Percentiles rank a stretch among this genome's conserved stretches.
These are phyloP conservation scores for Myxozyma neotropica DNA, from an alignment of 805 yeast species.

Conservation along the genomic window DNA sequence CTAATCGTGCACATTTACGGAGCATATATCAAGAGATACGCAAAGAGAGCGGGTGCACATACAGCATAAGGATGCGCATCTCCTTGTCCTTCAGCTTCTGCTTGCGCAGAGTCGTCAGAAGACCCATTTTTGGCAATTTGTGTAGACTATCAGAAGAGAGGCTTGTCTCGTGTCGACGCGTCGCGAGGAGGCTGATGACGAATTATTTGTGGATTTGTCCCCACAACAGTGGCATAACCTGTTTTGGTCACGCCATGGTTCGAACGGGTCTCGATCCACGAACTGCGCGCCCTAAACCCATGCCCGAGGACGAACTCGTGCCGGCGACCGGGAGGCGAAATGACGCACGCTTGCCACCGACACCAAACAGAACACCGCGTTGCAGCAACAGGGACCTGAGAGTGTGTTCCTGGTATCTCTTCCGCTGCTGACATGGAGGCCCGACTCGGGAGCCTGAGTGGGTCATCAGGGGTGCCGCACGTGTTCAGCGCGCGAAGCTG, in stretches of 20 bases:
- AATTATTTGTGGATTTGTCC: background rate
- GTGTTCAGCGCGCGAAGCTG: background rate
- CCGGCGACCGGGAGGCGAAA: background rate
- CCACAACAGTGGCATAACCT: background rate
- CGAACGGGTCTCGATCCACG: background rate
- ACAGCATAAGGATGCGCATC: conserved; percentile 67
- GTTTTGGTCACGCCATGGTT: background rate
- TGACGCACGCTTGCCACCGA: too few species aligned
- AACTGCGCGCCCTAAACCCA: conserved; percentile 3
- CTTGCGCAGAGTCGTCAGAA: conserved; percentile 61
- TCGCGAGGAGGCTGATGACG: too few species aligned
- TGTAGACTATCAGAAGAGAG: too few species aligned
- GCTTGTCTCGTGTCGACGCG: too few species aligned
- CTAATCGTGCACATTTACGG: background rate
- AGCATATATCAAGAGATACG: background rate
- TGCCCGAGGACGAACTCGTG: background rate
- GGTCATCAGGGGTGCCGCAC: conserved; percentile 12
- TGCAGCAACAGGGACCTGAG: too few species aligned
- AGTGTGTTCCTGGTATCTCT: too few species aligned
- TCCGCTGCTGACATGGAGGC: background rate
- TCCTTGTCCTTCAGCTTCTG: conserved; percentile 81
- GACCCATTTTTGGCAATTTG: conserved; percentile 34
- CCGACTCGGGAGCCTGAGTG: background rate
- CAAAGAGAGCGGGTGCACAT: conserved; percentile 23
- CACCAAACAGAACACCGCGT: too few species aligned